These are phyloP conservation scores for Apiospora arundinis DNA, from an alignment of 2,329 filamentous ascomycete species.

Conservation along the genomic window DNA sequence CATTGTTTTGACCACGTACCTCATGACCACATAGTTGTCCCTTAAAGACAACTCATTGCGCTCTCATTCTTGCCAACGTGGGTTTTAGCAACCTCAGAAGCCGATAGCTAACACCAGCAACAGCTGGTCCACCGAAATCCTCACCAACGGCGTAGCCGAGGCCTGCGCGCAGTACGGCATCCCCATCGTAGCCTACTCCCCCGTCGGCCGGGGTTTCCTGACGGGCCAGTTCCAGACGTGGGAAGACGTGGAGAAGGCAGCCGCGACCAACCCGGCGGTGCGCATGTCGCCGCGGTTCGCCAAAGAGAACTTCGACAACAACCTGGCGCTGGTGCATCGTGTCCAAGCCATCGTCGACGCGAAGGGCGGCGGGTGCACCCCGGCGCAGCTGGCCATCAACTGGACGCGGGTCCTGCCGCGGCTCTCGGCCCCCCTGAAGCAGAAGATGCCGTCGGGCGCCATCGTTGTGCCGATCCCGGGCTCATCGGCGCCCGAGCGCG, in stretches of 20 bases:
- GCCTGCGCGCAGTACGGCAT: constrained; percentile 56
- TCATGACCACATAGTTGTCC: no score
- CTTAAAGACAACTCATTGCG: no score
- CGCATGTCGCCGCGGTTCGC: constrained; percentile 17
- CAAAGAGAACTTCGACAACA: constrained; percentile 5
- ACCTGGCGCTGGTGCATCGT: background rate
- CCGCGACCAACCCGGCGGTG: background rate
- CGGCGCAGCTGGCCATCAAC: constrained; percentile 12
- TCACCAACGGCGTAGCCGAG: constrained; percentile 57
- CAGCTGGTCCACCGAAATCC: constrained; percentile 49
- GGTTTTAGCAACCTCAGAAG: no score
- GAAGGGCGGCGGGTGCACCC: background rate
- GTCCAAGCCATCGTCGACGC: background rate
- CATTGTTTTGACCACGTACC: background rate
- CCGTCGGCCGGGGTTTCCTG: constrained; percentile 50
- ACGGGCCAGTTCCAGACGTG: constrained; percentile 53
- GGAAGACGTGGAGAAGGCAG: constrained; percentile 14
- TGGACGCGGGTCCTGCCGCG: background rate
- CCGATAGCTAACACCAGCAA: background rate
- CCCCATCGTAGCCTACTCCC: constrained; percentile 24
- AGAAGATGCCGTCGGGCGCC: background rate
- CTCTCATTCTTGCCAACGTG: no score
- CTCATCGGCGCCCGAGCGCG: background rate
- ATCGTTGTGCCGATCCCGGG: constrained; percentile 9
- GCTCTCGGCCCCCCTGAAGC: background rate